Base-by-base conservation (phyloP, 1,284 basidiomycete species). In the Afroboletus lepidellus region DNA sequence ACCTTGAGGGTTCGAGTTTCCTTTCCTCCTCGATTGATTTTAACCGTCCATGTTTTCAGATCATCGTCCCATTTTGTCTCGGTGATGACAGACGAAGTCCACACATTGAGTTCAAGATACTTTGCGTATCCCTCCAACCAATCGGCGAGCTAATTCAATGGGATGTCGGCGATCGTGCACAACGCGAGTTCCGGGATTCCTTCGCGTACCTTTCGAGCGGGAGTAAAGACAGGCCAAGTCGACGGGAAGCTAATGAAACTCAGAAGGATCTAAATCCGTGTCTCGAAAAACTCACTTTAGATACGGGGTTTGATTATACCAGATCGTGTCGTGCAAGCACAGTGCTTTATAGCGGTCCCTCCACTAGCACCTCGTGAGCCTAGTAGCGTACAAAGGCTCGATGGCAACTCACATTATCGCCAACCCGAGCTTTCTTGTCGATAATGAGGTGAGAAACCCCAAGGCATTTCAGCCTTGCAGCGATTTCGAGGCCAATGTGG, bases 71-170 rank as follows among this genome's bases (percentile, higher is more conserved):
- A 77, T 9, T 7, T 15, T 25, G 77, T 70, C 34, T 65, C 66
- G 11, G 63, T 69, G n/a, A 80, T 67, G 5, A 63, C 72, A 2
- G 80, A 72, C 5, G 74, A 69, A 1, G 73, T 76, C 84, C 83
- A 85, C 32, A 80, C 72, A 59, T 83, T 77, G 37, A 84, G 70
- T 53, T 84, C 83, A 49, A 84, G 70, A 6, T 71, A 62, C 6
- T 76, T 70, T 3, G 78, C 80, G 54, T 84, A 85, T 25, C 70
- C 70, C 58, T 85, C 84, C 43, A 85, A 69, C 79, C 80, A 85
- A 57, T 81, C 77, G 4, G 79, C 84, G 18, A 85, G 73, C 75
- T 74, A 41, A 42, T 7, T 13, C 21, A 23, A 41, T 4, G 8
- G 25, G 9, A n/a, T 3, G 27, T 52, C 18, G 41, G 27, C 29